A percentile compares a stretch with the other conserved stretches of the same genome.
These are phyloP conservation scores for Gaultheria prostrata DNA, from an alignment of 148 eudicot species.

Conservation along the genomic window DNA sequence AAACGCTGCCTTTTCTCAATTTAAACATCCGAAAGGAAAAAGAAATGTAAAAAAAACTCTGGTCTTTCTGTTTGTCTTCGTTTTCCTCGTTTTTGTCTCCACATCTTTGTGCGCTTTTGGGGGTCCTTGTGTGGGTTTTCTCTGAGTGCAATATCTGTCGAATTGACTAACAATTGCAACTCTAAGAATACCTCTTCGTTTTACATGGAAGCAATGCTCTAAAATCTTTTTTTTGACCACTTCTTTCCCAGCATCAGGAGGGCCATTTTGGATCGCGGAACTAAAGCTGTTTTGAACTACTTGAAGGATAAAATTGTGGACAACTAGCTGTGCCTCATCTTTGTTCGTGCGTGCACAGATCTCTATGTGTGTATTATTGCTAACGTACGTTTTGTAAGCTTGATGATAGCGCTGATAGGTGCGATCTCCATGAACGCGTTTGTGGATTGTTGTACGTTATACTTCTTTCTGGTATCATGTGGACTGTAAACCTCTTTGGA, in stretches of 20 bases:
- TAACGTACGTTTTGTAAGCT: background rate
- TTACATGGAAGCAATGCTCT: background rate
- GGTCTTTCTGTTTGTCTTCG: background rate
- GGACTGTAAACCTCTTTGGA: background rate
- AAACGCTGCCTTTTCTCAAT: background rate
- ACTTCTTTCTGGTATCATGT: background rate
- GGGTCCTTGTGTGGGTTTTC: background rate
- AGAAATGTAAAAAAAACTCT: background rate
- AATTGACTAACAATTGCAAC: background rate
- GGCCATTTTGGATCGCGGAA: conserved; percentile 85
- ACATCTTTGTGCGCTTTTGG: background rate
- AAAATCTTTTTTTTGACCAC: background rate
- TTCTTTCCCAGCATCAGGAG: conserved; percentile 76
- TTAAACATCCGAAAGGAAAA: background rate
- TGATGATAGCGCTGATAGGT: background rate
- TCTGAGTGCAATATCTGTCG: background rate
- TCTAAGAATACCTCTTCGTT: background rate
- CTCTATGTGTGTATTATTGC: background rate
- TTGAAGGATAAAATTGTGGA: conserved; percentile 65
- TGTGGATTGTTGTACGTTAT: background rate
- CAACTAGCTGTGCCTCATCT: conserved; percentile 11
- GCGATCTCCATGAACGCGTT: background rate
- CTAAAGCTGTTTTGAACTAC: conserved; percentile 74
- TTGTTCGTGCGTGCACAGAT: background rate
- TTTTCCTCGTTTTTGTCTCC: background rate